phyloP scores from a whole-genome alignment of 2,329 filamentous ascomycete species.

The Phyllosticta ampelicida region DNA sequence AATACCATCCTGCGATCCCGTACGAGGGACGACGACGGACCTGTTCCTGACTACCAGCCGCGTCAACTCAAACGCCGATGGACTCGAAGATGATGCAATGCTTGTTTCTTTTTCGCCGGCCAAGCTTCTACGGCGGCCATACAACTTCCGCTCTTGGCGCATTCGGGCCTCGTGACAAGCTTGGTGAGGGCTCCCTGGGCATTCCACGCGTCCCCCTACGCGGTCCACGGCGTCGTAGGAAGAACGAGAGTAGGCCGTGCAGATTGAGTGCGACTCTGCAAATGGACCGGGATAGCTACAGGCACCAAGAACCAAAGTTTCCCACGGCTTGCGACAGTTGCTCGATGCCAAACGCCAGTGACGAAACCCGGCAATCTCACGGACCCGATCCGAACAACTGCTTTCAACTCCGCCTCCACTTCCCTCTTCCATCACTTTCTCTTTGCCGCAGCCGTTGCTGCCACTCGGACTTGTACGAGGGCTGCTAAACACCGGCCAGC shows the following conservation, averaged over 20 bases:
- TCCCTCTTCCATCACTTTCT: background rate
- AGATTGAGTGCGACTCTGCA: too few species aligned
- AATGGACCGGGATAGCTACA: background rate
- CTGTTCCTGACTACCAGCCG: too few species aligned
- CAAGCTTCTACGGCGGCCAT: background rate
- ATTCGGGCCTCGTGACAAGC: too few species aligned
- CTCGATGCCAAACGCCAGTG: background rate
- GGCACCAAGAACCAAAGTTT: background rate
- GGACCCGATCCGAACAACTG: background rate
- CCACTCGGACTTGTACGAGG: too few species aligned
- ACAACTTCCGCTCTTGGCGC: background rate
- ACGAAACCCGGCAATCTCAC: background rate
- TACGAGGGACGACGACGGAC: too few species aligned
- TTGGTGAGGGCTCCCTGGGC: background rate
- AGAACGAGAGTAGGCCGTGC: too few species aligned
- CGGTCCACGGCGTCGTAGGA: background rate
- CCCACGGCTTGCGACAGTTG: background rate
- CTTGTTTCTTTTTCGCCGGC: too few species aligned
- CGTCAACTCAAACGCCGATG: background rate
- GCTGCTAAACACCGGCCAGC: too few species aligned
- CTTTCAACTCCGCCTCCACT: background rate
- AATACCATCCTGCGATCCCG: background rate
- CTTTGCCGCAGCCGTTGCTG: too few species aligned
- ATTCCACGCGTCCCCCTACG: background rate
- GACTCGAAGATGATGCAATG: background rate